A percentile compares a stretch with the other conserved stretches of the same genome.
Evolutionary conservation across 495 filamentous ascomycete genomes (phyloP).

Genomic region (Rostrohypoxylon terebratum): DNA sequence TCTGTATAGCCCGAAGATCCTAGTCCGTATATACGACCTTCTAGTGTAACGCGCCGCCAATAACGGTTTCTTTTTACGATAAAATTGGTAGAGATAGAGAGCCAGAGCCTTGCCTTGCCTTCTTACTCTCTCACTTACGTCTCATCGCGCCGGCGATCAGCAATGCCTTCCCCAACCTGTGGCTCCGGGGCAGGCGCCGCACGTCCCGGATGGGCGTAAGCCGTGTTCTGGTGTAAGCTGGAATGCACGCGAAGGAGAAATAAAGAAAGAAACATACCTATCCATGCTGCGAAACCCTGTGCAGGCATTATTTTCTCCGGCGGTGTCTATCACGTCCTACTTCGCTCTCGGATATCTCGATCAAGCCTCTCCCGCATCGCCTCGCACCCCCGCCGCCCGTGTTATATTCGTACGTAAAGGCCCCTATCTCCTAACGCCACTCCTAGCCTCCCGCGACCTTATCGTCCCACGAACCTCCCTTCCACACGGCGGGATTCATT

Average conservation of each 20-base stretch:
- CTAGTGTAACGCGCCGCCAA: conserved; percentile 20
- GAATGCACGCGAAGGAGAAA: not conserved
- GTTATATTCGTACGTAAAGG: not conserved
- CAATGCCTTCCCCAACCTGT: not conserved
- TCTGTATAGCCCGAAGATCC: conserved; percentile 25
- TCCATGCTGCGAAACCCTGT: conserved; percentile 12
- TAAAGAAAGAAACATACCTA: not conserved
- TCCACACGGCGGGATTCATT: not conserved
- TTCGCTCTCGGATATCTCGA: conserved; percentile 3
- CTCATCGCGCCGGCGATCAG: not conserved
- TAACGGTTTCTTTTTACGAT: conserved; percentile 8
- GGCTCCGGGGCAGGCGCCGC: conserved; percentile 22
- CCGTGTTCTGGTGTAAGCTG: conserved; percentile 11
- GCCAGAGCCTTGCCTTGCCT: conserved; percentile 6
- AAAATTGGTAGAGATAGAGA: not conserved
- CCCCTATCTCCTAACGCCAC: conserved; percentile 12
- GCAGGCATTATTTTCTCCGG: conserved; percentile 22
- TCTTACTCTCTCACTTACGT: not conserved
- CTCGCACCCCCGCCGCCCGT: too few relatives aligned
- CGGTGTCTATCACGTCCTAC: not conserved
- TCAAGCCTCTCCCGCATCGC: conserved; percentile 9
- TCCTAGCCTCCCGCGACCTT: not conserved
- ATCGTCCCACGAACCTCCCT: not conserved
- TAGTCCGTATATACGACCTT: not conserved
- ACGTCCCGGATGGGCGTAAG: conserved; percentile 20